Conservation (phyloP, 2,329 filamentous ascomycete species). For the Clonostachys rhizophaga region DNA sequence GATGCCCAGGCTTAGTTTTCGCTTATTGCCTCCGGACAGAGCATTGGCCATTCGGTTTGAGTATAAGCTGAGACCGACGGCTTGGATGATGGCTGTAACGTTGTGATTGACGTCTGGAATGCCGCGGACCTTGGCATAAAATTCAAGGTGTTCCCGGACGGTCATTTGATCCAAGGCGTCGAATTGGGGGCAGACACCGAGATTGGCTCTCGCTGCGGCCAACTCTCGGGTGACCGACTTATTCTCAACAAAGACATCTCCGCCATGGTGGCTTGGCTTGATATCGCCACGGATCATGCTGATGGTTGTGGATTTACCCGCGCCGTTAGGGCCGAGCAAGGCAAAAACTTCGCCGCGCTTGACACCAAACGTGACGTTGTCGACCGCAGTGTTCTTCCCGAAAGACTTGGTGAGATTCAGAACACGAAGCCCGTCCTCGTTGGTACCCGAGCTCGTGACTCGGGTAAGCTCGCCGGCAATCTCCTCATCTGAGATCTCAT, state of each 20-base stretch:
- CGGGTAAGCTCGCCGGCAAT: conserved; percentile 60
- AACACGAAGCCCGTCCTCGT: conserved; percentile 68
- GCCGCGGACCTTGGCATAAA: conserved; percentile 83
- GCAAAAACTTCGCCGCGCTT: conserved; percentile 80
- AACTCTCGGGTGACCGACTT: conserved; percentile 70
- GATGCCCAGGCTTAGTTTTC: conserved; percentile 86
- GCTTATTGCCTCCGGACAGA: conserved; percentile 85
- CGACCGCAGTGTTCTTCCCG: conserved; percentile 71
- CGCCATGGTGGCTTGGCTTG: conserved; percentile 63
- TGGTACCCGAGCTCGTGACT: conserved; percentile 36
- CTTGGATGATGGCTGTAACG: conserved; percentile 70
- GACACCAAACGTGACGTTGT: conserved; percentile 82
- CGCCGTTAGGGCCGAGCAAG: conserved; percentile 84
- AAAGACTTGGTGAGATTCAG: conserved; percentile 79
- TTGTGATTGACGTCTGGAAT: conserved; percentile 73
- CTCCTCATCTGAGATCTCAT: conserved; percentile 47
- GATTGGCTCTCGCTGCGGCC: conserved; percentile 65
- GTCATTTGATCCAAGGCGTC: conserved; percentile 91
- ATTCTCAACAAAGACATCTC: conserved; percentile 77
- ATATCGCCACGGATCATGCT: conserved; percentile 86
- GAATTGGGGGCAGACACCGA: conserved; percentile 90
- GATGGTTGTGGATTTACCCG: conserved; percentile 88
- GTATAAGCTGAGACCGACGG: conserved; percentile 73
- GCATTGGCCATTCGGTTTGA: conserved; percentile 70
- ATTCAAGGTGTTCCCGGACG: conserved; percentile 77